A percentile compares a stretch with the other conserved stretches of the same genome.
phyloP scores from a whole-genome alignment of 225 moss, liverwort and hornwort species.

The Physcomitrellopsis africana region DNA sequence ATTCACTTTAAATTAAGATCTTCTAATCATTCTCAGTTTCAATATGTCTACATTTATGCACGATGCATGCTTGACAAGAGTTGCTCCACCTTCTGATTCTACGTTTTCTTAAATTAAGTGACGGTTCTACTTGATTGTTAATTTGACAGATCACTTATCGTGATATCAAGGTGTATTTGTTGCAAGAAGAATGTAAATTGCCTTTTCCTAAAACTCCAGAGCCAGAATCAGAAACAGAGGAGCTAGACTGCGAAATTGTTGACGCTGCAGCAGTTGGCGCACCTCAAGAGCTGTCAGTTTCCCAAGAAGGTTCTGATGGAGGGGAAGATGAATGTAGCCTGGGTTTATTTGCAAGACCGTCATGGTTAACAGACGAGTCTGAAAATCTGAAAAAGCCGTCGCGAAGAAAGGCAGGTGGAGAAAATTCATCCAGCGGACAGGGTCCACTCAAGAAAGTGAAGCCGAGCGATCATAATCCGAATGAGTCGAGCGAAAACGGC shows the following conservation, averaged over 20 bases:
- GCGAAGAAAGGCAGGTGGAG: constrained; percentile 36
- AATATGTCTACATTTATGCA: no score
- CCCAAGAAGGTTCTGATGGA: constrained; percentile 22
- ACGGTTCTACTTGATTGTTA: neutral
- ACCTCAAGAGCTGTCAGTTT: neutral
- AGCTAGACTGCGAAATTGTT: constrained; percentile 14
- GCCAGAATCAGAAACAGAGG: constrained; percentile 7
- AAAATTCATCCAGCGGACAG: constrained; percentile 30
- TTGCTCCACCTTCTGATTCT: neutral
- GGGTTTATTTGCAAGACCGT: constrained; percentile 42
- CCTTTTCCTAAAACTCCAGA: constrained; percentile 38
- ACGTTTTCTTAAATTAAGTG: neutral
- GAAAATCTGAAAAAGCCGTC: constrained; percentile 32
- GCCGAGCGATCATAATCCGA: constrained; percentile 10
- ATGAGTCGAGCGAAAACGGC: constrained; percentile 28
- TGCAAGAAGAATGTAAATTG: constrained; percentile 51
- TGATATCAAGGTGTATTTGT: constrained; percentile 58
- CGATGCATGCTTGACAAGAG: no score
- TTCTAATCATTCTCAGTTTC: no score
- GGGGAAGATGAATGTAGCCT: constrained; percentile 20
- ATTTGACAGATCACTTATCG: constrained; percentile 54
- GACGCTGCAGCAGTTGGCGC: constrained; percentile 12
- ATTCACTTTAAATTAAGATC: neutral
- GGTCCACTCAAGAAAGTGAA: constrained; percentile 41
- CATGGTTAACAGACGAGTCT: constrained; percentile 42